These are phyloP conservation scores for Caryocar brasiliense DNA, from an alignment of 441 rosid genomes.

Conservation along the genomic window DNA sequence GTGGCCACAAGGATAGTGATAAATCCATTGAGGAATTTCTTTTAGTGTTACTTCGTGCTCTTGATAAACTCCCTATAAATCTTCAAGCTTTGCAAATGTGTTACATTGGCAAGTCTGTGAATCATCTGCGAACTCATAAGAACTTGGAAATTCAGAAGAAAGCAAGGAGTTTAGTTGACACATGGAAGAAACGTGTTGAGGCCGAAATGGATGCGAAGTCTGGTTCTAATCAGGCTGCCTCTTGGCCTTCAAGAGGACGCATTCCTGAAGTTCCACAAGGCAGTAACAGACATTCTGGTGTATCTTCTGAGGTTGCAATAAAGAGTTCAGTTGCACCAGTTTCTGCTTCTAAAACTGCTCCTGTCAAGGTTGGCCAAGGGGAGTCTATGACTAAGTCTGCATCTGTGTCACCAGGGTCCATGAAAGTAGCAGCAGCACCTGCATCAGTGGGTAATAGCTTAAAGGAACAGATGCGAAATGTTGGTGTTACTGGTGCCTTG, in stretches of 20 bases:
- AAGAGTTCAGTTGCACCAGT: conserved; percentile 51
- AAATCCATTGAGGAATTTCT: conserved; percentile 75
- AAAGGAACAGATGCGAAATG: conserved; percentile 40
- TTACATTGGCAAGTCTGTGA: conserved; percentile 92
- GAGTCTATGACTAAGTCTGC: conserved; percentile 42
- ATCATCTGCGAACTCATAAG: conserved; percentile 73
- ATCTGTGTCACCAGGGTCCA: conserved; percentile 42
- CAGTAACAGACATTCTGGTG: conserved; percentile 45
- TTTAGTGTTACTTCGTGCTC: conserved; percentile 66
- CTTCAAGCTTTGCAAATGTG: conserved; percentile 86
- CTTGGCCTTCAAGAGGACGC: conserved; percentile 58
- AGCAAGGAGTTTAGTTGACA: conserved; percentile 87
- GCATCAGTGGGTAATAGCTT: conserved; percentile 26
- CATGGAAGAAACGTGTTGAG: conserved; percentile 95
- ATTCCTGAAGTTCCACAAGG: conserved; percentile 53
- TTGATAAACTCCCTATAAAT: conserved; percentile 87
- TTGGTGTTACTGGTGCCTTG: conserved; percentile 23
- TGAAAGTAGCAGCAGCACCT: conserved; percentile 41
- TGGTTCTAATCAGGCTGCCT: conserved; percentile 47
- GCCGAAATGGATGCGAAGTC: conserved; percentile 90
- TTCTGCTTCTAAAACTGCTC: conserved; percentile 51
- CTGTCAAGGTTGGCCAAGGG: conserved; percentile 43
- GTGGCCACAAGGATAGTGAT: conserved; percentile 56
- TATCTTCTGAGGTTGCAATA: conserved; percentile 50
- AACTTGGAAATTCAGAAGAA: conserved; percentile 83